phyloP scores from a whole-genome alignment of 192 early-diverging fungal species.

The Thoreauomyces humboldtii region DNA sequence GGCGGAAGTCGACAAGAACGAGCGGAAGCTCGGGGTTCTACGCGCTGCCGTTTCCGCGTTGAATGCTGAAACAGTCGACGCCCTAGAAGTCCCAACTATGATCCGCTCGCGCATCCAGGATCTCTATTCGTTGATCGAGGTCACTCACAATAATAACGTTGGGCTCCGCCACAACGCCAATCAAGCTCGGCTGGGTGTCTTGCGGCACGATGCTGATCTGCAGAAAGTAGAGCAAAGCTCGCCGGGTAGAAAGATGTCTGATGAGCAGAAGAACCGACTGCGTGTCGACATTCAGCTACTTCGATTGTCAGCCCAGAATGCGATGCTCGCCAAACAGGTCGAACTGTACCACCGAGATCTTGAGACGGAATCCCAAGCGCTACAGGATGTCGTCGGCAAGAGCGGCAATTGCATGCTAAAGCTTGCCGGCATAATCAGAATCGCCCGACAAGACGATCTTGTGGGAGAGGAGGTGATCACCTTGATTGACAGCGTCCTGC shows the following conservation, averaged over 20 bases:
- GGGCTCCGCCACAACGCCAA: conserved; percentile 34
- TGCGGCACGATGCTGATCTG: background rate
- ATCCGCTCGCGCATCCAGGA: background rate
- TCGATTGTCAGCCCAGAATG: conserved; percentile 4
- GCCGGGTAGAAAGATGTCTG: background rate
- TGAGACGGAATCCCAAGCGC: conserved; percentile 1
- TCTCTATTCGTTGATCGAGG: conserved; percentile 10
- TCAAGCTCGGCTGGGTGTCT: conserved; percentile 13
- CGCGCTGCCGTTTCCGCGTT: background rate
- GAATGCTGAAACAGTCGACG: background rate
- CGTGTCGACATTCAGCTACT: conserved; percentile 17
- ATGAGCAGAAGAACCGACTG: conserved; percentile 5
- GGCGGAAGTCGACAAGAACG: conserved; percentile 19
- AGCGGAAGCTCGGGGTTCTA: conserved; percentile 6
- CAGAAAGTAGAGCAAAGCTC: conserved; percentile 7
- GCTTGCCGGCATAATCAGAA: background rate
- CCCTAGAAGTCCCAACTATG: background rate
- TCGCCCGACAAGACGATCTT: background rate
- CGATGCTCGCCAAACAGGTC: background rate
- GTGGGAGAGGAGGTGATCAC: background rate
- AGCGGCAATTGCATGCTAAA: background rate
- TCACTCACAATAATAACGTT: conserved; percentile 20
- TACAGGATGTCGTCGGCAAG: background rate
- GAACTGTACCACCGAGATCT: conserved; percentile 5
- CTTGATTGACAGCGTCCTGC: background rate